phyloP scores from a whole-genome alignment of 306 rosid species.

The Prunus mume region DNA sequence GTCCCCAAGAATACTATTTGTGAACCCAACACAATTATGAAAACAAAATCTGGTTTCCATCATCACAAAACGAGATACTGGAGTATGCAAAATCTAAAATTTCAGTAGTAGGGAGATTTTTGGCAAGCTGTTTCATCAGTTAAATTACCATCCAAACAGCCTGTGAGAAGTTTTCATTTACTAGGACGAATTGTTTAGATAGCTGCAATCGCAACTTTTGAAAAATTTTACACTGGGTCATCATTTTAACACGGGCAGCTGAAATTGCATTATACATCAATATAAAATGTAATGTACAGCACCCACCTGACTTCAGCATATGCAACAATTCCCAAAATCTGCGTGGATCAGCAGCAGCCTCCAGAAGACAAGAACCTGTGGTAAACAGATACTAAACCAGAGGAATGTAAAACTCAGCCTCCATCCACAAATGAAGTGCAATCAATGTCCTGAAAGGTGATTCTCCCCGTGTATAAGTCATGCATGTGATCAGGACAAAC shows the following conservation, averaged over 20 bases:
- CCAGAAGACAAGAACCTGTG: neutral
- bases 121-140: neutral
- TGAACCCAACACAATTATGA: neutral
- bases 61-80: neutral
- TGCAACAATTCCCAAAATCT: neutral
- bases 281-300: neutral
- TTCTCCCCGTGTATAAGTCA: slow-evolving; percentile 65
- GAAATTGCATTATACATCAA: neutral
- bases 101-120: neutral
- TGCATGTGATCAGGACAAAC: slow-evolving; percentile 65
- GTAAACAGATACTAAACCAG: neutral
- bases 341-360: neutral
- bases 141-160: neutral
- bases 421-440: slow-evolving; percentile 48
- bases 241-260: neutral
- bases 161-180: neutral
- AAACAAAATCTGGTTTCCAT: neutral
- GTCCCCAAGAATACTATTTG: neutral
- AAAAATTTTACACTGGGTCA: neutral
- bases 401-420: slow-evolving; percentile 30
- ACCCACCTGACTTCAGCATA: neutral
- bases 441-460: slow-evolving; percentile 75
- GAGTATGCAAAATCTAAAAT: neutral
- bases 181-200: too few relatives aligned
- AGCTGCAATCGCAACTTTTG: too few relatives aligned